phyloP scores from a whole-genome alignment of 208 protist species.

The Trypanosoma rangeli region DNA sequence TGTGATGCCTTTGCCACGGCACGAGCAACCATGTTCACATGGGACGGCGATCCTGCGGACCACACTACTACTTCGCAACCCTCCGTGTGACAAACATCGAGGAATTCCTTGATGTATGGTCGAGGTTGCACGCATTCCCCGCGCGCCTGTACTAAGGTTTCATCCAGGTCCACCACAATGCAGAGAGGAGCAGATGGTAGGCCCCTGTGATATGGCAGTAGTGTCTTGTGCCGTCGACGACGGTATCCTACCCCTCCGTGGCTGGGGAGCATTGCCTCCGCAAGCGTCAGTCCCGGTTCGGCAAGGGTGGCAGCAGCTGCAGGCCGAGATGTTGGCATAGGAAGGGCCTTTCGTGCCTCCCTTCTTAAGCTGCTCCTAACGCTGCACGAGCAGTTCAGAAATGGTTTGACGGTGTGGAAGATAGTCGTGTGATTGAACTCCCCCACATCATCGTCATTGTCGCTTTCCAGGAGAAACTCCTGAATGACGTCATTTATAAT shows the following conservation, averaged over 20 bases:
- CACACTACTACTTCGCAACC: conserved; percentile 79
- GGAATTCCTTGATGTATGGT: conserved; percentile 49
- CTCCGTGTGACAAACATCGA: conserved; percentile 50
- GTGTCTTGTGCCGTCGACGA: background rate
- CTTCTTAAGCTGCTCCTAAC: background rate
- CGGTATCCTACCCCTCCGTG: background rate
- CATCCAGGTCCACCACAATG: conserved; percentile 81
- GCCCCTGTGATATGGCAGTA: background rate
- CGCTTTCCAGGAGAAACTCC: conserved; percentile 53
- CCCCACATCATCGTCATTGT: conserved; percentile 32
- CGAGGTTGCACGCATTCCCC: conserved; percentile 51
- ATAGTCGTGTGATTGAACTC: conserved; percentile 23
- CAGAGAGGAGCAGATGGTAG: conserved; percentile 37
- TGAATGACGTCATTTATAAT: conserved; percentile 75
- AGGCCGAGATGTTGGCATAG: background rate
- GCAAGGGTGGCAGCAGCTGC: background rate
- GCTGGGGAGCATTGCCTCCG: conserved; percentile 17
- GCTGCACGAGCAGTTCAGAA: conserved; percentile 10
- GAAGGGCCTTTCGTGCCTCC: background rate
- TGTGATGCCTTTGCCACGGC: conserved; percentile 42
- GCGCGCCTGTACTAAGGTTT: conserved; percentile 73
- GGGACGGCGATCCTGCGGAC: conserved; percentile 56
- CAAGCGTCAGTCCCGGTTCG: conserved; percentile 4
- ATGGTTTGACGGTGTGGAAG: conserved; percentile 20
- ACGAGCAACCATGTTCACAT: conserved; percentile 70